Base-by-base conservation (phyloP, 2,329 filamentous ascomycete species). In the Macroventuria anomochaeta region DNA sequence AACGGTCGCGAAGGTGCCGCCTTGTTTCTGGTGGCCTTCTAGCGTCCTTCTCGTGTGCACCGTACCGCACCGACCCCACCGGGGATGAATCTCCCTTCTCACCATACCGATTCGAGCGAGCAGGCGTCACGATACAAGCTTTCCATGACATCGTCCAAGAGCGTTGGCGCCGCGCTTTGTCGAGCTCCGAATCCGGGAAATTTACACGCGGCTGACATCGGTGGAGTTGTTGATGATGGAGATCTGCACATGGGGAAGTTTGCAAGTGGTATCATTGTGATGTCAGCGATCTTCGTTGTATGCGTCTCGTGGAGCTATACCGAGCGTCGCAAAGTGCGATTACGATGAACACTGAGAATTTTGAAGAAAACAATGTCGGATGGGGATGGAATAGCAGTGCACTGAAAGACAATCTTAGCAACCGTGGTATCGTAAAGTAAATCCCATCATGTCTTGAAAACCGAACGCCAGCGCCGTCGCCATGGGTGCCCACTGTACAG, bases 391-490 rank as follows among this genome's bases (percentile, higher is more conserved):
- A 29, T 7, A 13, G 15, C 20, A 39, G 20, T 40, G 48, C 34
- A 40, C 40, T 52, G 26, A 43, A 51, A 40, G n/a, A 41, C 41
- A 53, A 20, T 41, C 42, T 54, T 23, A 43, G 33, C 26, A 44
- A 15, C 36, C 39, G 39, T 54, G 51, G 51, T 54, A 54, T 54
- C 51, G 13, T 41, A 13, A 44, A 39, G 31, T 6, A 23, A 25
- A 38, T 21, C 28, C 23, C 20, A 23, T 47, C 20, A 37, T 21
- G 7, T 18, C 20, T 20, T 23, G 12, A 33, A 32, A 21, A 25
- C 39, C 33, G 28, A 38, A 42, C 46, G 40, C 46, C 46, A 33
- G 47, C 53, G 46, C 47, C 46, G 28, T 55, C 41, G 46, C 53
- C 37, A 41, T 51, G 46, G 25, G 15, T 33, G 33, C 25, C 6